A percentile compares a stretch with the other conserved stretches of the same genome.
These are phyloP conservation scores for Pseudophaeomoniella oleicola DNA, from an alignment of 2,329 filamentous ascomycete genomes.

Conservation along the genomic window DNA sequence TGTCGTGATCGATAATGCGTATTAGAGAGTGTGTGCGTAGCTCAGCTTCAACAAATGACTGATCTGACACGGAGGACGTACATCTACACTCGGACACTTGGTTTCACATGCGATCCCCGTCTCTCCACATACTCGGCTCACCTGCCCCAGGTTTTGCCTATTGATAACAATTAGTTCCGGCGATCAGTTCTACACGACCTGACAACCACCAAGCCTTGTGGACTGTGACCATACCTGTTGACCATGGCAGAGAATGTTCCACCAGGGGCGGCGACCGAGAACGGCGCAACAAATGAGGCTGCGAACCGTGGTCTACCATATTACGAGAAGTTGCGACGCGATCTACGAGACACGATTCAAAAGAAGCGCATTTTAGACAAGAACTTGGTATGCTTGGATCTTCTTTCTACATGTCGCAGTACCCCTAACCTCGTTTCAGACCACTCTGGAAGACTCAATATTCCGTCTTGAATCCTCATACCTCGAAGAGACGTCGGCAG, in stretches of 20 bases:
- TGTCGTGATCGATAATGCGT: too few relatives aligned
- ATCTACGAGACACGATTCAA: constrained; percentile 51
- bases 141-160: too few relatives aligned
- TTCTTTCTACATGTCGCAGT: background rate
- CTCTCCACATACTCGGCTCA: too few relatives aligned
- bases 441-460: constrained; percentile 63
- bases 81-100: background rate
- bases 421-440: constrained; percentile 21
- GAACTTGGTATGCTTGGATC: constrained; percentile 33
- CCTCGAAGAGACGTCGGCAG: constrained; percentile 70
- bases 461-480: constrained; percentile 72
- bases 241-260: constrained; percentile 28
- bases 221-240: too few relatives aligned
- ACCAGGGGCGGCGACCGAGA: constrained; percentile 12
- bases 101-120: background rate
- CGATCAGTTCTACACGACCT: too few relatives aligned
- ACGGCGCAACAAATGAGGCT: constrained; percentile 1
- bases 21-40: too few relatives aligned
- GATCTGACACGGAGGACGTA: too few relatives aligned
- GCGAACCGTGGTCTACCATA: constrained; percentile 40
- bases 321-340: constrained; percentile 57
- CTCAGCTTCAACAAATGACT: too few relatives aligned
- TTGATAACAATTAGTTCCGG: too few relatives aligned
- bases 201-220: too few relatives aligned
- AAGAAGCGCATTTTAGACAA: constrained; percentile 51